Evolutionary conservation across 371 early-diverging fungal genomes (phyloP), one percentile per base, ranked within the genome.

Genomic region (Phascolomyces articulosus): DNA sequence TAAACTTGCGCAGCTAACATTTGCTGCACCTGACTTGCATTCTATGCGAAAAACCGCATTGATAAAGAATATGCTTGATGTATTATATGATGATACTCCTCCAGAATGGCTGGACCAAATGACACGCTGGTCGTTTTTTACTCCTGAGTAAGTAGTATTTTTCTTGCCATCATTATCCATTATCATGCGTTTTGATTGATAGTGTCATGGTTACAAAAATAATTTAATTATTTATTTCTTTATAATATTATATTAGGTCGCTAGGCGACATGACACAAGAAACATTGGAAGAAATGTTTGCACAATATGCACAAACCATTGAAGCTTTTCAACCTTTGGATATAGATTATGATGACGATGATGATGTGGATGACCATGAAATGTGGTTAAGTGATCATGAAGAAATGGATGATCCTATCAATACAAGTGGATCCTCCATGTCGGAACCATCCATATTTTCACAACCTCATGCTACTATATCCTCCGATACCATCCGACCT

Each of bases 1-100:
- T 49, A 83, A 83, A 38, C 63, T 83, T n/a, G 83, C 83, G n/a
- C 83, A 83, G 55, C 75, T 83, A 11, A 83, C 83, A 0, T 83
- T 83, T 72, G 79, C 83, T 10, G 73, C 83, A 4, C 83, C 83
- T 13, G 79, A 83, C 69, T 61, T 73, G 18, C 65, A 77, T 56
- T 78, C 83, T 15, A 60, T 83, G 54, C 65, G 77, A 65, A 83
- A 80, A 55, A 83, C 83, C 2, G 80, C 83, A 18, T 64, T 80
- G 13, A 70, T 80, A 27, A 83, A 83, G 58, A 83, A 83, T 55
- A 74, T 77, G 70, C 59, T 83, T 48, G 75, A 83, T 27, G 60
- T 64, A 40, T 54, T 83, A 0, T 83, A 83, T 49, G 58, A 74
- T 29, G 70, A 66, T 27, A 80, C 80, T 18, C 83, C 83, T 7